Conservation (phyloP, 2,329 filamentous ascomycete species). For the Hyphodiscus sp. region DNA sequence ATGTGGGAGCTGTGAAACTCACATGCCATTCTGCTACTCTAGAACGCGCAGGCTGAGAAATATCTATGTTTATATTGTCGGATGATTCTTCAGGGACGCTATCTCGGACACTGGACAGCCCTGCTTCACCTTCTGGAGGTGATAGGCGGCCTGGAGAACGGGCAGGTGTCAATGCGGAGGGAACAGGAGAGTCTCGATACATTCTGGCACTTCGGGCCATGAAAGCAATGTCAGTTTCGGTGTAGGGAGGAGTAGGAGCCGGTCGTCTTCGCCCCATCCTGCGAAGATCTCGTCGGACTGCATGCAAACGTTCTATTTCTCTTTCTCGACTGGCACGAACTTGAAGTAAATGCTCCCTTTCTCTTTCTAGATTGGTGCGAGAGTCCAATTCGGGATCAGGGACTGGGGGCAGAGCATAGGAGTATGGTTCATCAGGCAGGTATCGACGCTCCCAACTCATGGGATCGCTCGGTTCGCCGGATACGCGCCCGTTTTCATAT, state of each 20-base stretch:
- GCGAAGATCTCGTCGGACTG: conserved; percentile 16
- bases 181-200: conserved; percentile 8
- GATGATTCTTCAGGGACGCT: neutral
- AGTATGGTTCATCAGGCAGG: neutral
- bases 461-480: conserved; percentile 14
- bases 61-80: neutral
- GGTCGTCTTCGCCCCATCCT: conserved; percentile 18
- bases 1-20: neutral
- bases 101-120: neutral
- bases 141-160: conserved; percentile 13
- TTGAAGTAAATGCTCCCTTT: conserved; percentile 14
- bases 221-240: conserved; percentile 16
- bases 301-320: conserved; percentile 14
- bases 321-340: conserved; percentile 13
- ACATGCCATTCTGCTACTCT: neutral
- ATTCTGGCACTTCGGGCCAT: conserved; percentile 8
- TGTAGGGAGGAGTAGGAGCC: conserved; percentile 22
- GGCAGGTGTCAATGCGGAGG: conserved; percentile 16
- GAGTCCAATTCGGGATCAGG: conserved; percentile 22
- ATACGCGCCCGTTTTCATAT: conserved; percentile 6
- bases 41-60: neutral
- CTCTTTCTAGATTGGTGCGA: conserved; percentile 12
- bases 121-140: neutral
- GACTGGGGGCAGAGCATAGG: conserved; percentile 22
- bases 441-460: conserved; percentile 19